Percentiles rank a stretch among this genome's conserved stretches.
Conservation (phyloP, 208 protist genomes). For the Zelonia costaricensis region DNA sequence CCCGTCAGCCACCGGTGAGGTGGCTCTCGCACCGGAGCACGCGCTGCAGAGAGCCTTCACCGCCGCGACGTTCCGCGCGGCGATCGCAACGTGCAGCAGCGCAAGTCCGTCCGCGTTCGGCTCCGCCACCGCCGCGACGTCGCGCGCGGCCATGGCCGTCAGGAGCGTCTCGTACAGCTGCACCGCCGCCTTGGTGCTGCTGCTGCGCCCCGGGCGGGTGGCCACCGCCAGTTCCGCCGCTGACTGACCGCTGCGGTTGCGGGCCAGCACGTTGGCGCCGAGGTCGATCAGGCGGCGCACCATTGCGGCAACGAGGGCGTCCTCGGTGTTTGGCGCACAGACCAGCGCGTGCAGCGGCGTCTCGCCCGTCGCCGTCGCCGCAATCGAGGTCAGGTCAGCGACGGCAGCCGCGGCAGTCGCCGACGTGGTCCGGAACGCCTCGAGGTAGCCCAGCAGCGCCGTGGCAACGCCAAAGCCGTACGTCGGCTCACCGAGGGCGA, state of each 20-base stretch:
- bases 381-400: slow-evolving; percentile 22
- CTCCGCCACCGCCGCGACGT: slow-evolving; percentile 4
- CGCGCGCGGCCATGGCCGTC: neutral
- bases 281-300: slow-evolving; percentile 32
- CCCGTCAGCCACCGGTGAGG: slow-evolving; percentile 19
- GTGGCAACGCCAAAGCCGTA: slow-evolving; percentile 28
- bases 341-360: slow-evolving; percentile 45
- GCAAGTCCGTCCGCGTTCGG: slow-evolving; percentile 25
- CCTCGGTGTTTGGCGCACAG: slow-evolving; percentile 32
- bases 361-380: slow-evolving; percentile 14
- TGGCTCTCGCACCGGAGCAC: too few relatives aligned
- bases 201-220: slow-evolving; percentile 1
- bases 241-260: slow-evolving; percentile 5
- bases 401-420: neutral
- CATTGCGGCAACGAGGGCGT: slow-evolving; percentile 29
- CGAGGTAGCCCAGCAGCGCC: slow-evolving; percentile 37
- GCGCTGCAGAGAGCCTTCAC: slow-evolving; percentile 32
- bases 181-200: neutral
- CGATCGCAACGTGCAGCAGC: slow-evolving; percentile 45
- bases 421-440: neutral
- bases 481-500: slow-evolving; percentile 36
- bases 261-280: slow-evolving; percentile 8
- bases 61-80: slow-evolving; percentile 25
- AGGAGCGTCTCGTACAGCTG: slow-evolving; percentile 12
- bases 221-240: slow-evolving; percentile 1